Base-by-base conservation (phyloP, 2,329 filamentous ascomycete genomes). In the Trichophyton verrucosum region DNA sequence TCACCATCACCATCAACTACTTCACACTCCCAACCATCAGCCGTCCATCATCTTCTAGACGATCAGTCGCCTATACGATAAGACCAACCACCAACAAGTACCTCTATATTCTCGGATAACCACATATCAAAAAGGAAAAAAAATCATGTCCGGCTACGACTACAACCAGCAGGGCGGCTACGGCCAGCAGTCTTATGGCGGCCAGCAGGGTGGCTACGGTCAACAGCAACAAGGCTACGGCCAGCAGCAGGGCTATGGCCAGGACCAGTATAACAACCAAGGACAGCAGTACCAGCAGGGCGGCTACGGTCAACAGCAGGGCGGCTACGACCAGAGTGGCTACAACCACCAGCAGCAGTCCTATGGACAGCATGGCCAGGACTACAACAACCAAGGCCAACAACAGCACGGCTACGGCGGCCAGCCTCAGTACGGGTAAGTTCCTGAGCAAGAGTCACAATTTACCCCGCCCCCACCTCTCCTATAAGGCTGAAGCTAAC, bases 101-200 rank as follows among this genome's bases (percentile, higher is more conserved):
- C 9, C n/a, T 47, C 20, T 7, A 53, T 24, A 53, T 22, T 53
- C 8, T 33, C 49, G 33, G 24, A 53, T 13, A 22, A 30, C 27
- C 49, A 30, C 33, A 6, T 13, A 51, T 15, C 58, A 61, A n/a
- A 58, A 20, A 20, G 20, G 2, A 20, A 20, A 2, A 20, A 20
- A 60, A 33, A 47, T 65, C 59, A 64, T 62, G 22, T 62, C 60
- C 53, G 60, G 59, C 20, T 65, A 65, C 64, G 61, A 65, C 61
- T 66, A 70, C 59, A 63, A 68, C 61, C 65, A 70, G 59, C 62
- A 64, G 24, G 67, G 69, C 61, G 67, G 69, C 61, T 63, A 68
- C 65, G 69, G 68, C 60, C 64, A 67, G 36, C 57, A 63, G 58
- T 61, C 20, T 4, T 33, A 63, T 17, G 64, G 68, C 55, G 59